Base-by-base conservation (phyloP, 768 basidiomycete species). In the Nidularia sp. region DNA sequence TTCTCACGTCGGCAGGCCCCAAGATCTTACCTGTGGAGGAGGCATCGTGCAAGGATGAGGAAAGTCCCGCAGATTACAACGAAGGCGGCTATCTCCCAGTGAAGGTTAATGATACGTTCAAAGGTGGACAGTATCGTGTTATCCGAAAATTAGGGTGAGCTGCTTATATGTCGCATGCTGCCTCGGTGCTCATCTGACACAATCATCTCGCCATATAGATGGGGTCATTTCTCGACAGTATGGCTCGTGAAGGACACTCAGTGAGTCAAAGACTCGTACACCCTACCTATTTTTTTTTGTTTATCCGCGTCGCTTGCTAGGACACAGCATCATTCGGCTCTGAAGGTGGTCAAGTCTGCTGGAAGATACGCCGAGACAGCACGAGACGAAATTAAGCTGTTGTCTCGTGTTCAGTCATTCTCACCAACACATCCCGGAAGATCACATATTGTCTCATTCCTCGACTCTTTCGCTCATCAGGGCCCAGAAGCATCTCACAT, bases 291-390 rank as follows among this genome's bases (percentile, higher is more conserved):
- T 12, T 12, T 36, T 44, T 34, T 31, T 60, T 56, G 51, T 65
- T 54, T 55, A 57, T 35, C 36, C 18, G 15, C 44, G 13, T 43
- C 29, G 3, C 48, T 34, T 18, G 35, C 25, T 60, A 95, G 93
- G 5, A 74, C 78, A 42, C 77, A 80, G 33, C 76, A 81, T 41
- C 93, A 94, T 68, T 92, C 92, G 44, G 93, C 93, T 12, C 81
- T 97, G 65, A 97, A 97, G 68, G 86, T 97, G 51, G 91, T 95
- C 70, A 96, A 96, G 71, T 96, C 94, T 31, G 95, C 93, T 18
- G 84, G 85, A 22, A 86, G 94, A 57, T 98, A 98, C 71, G 91
- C 93, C 54, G 95, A 98, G 66, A 98, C 96, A 4, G 96, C 96
- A 31, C 82, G 88, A 48, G 96, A 98, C 67, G 96, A 98, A 72